Percentiles rank a stretch among this genome's conserved stretches.
These are phyloP conservation scores for Talaromyces sp. DNA, from an alignment of 2,329 filamentous ascomycete genomes.

Conservation along the genomic window DNA sequence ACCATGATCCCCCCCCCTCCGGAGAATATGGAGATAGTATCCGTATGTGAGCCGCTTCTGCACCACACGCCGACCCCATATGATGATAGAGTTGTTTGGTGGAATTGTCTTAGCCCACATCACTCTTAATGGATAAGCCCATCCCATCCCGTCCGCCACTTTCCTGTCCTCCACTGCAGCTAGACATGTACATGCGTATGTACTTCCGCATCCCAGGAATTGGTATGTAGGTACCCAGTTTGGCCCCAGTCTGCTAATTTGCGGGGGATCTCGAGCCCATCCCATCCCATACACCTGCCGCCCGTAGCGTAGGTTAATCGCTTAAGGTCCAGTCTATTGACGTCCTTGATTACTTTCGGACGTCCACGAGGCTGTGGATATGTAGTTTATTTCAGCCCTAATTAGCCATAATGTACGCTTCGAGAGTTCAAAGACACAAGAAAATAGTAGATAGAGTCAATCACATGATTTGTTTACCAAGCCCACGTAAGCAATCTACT, in stretches of 20 bases:
- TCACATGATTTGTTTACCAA: neutral
- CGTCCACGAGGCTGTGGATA: conserved; percentile 1
- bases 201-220: neutral
- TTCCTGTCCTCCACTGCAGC: neutral
- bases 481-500: neutral
- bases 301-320: neutral
- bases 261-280: neutral
- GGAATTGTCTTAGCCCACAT: neutral
- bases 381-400: conserved; percentile 9
- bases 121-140: neutral
- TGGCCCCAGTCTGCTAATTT: neutral
- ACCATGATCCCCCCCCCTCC: neutral
- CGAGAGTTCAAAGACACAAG: neutral
- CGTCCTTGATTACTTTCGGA: neutral
- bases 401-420: neutral
- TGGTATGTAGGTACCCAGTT: neutral
- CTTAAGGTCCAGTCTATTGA: neutral
- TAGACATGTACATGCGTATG: neutral
- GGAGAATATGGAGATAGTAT: neutral
- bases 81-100: neutral
- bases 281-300: neutral
- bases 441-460: neutral
- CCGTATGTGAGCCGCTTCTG: neutral
- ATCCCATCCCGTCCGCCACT: neutral
- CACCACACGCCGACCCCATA: neutral